These are phyloP conservation scores for Arabis hirsuta DNA, from an alignment of 345 rosid genomes.

Conservation along the genomic window DNA sequence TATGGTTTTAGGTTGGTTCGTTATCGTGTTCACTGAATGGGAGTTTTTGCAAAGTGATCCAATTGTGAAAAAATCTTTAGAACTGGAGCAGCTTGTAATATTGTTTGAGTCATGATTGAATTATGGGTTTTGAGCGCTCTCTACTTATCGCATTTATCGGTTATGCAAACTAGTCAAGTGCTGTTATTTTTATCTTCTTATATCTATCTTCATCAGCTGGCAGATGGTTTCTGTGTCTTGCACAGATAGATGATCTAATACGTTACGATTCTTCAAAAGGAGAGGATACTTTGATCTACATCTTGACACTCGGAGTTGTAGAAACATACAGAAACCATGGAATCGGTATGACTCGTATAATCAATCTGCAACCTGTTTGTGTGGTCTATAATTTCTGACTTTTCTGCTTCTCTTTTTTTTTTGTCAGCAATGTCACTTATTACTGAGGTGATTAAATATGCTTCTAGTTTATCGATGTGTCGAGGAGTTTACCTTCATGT, in stretches of 20 bases:
- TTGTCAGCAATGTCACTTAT: conserved; percentile 72
- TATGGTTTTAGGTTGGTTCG: background rate
- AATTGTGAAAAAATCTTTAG: background rate
- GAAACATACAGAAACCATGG: conserved; percentile 77
- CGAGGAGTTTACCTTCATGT: conserved; percentile 91
- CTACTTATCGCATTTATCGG: background rate
- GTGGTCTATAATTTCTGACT: background rate
- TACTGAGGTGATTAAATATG: conserved; percentile 70
- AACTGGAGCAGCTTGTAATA: conserved; percentile 13
- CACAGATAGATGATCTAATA: conserved; percentile 82
- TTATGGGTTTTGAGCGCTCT: background rate
- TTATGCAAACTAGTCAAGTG: background rate
- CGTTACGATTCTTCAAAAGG: conserved; percentile 59
- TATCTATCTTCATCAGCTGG: conserved; percentile 33
- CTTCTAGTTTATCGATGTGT: conserved; percentile 58
- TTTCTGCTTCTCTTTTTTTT: conserved; percentile 1
- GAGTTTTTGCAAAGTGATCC: background rate
- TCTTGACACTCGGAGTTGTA: conserved; percentile 82
- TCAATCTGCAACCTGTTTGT: background rate
- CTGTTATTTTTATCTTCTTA: conserved; percentile 18
- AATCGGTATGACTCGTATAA: conserved; percentile 55
- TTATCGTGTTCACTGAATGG: background rate
- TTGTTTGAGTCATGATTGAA: background rate
- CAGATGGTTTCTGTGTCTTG: conserved; percentile 43
- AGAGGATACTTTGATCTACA: conserved; percentile 76